phyloP scores from a whole-genome alignment of 345 rosid species.

The Moringa oleifera region DNA sequence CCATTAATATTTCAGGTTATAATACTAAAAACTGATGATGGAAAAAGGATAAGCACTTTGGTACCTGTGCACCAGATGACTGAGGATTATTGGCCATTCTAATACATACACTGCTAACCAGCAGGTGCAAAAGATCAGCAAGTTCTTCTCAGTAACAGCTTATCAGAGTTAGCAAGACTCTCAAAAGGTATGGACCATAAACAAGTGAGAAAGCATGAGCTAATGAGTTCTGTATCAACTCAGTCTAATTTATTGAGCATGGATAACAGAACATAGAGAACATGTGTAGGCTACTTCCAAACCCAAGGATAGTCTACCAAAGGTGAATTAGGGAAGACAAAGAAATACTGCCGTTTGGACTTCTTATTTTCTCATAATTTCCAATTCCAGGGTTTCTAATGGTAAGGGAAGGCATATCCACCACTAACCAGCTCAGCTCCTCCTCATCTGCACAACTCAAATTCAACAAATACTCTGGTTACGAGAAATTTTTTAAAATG shows the following conservation, averaged over 20 bases:
- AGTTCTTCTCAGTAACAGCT: background rate
- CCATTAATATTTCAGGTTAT: constrained; percentile 13
- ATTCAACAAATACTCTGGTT: background rate
- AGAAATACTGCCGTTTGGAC: too few species aligned
- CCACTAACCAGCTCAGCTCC: too few species aligned
- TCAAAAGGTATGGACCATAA: constrained; percentile 1
- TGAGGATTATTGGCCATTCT: constrained; percentile 69
- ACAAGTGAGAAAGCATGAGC: background rate
- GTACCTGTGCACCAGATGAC: constrained; percentile 61
- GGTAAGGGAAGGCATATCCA: too few species aligned
- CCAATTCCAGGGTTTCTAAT: too few species aligned
- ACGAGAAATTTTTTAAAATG: background rate
- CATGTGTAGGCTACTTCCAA: too few species aligned
- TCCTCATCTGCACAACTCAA: background rate
- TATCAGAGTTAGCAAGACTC: background rate
- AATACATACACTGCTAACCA: constrained; percentile 14
- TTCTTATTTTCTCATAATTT: too few species aligned
- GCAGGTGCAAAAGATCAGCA: constrained; percentile 6
- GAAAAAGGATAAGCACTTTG: constrained; percentile 4
- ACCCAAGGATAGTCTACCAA: too few species aligned
- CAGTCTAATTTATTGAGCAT: background rate
- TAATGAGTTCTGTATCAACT: background rate
- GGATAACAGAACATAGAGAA: too few species aligned
- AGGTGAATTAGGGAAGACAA: too few species aligned
- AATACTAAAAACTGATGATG: constrained; percentile 5